Conservation (phyloP, 495 filamentous ascomycete genomes). For the Xylaria cubensis region DNA sequence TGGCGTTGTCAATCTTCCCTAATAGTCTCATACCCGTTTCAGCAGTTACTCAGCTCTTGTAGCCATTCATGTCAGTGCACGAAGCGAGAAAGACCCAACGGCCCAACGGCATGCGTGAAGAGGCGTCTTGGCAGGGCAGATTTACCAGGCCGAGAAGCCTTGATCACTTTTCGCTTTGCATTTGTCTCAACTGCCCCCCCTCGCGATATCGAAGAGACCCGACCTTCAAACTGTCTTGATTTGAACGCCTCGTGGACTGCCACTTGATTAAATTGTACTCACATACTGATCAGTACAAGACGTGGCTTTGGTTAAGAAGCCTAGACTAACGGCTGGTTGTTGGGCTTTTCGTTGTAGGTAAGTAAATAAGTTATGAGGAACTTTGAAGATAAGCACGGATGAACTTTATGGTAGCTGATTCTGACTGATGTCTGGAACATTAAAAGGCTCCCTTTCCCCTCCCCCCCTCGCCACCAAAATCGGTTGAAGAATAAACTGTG, state of each 20-base stretch:
- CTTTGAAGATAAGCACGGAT: slow-evolving; percentile 23
- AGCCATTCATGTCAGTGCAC: slow-evolving; percentile 17
- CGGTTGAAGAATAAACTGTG: not conserved
- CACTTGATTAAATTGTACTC: not conserved
- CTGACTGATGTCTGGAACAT: not conserved
- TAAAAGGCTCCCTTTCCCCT: not conserved
- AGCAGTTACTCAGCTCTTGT: not conserved
- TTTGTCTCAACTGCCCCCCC: no score
- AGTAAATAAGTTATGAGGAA: not conserved
- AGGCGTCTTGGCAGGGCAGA: slow-evolving; percentile 26
- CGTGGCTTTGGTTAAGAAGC: not conserved
- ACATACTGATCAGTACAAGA: no score
- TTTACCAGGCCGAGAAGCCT: not conserved
- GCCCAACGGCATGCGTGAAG: not conserved
- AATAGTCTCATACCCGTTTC: not conserved
- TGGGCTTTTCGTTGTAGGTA: not conserved
- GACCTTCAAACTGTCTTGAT: not conserved
- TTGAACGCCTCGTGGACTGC: not conserved
- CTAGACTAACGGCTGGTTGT: not conserved
- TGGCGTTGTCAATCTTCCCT: not conserved
- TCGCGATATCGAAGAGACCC: not conserved
- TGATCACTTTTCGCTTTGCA: not conserved
- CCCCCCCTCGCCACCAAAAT: not conserved
- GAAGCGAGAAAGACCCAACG: slow-evolving; percentile 18
- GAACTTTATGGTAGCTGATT: not conserved